Evolutionary conservation across 1,139 yeast species (phyloP).

Genomic region (Taphrina pruni): DNA sequence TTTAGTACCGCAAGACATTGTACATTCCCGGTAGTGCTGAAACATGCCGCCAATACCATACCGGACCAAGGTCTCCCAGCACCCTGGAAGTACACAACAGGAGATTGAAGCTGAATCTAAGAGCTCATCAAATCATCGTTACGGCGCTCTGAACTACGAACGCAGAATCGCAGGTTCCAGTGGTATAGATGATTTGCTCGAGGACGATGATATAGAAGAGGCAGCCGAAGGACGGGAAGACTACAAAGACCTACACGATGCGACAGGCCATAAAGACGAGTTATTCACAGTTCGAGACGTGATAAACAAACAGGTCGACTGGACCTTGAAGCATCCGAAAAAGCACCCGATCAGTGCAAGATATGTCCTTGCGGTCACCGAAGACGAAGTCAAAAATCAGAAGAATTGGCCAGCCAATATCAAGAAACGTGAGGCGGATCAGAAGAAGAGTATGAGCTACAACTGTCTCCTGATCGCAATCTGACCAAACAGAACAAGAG

Average conservation of each 20-base stretch:
- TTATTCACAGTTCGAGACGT: constrained; percentile 12
- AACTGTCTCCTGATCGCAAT: background rate
- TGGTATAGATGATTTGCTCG: constrained; percentile 1
- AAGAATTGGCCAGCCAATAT: background rate
- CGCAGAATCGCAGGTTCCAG: background rate
- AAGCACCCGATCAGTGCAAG: constrained; percentile 13
- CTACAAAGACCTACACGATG: constrained; percentile 13
- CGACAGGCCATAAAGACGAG: background rate
- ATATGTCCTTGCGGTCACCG: constrained; percentile 4
- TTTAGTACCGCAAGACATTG: too few species aligned
- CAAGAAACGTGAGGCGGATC: background rate
- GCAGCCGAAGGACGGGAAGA: constrained; percentile 5
- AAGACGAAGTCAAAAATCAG: constrained; percentile 8
- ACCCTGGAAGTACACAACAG: background rate
- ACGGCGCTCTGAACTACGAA: constrained; percentile 1
- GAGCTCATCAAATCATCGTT: background rate
- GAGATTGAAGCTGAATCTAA: background rate
- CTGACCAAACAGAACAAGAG: background rate
- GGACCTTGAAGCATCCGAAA: constrained; percentile 2
- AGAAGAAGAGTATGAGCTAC: background rate
- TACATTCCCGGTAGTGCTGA: background rate
- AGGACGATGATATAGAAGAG: constrained; percentile 12
- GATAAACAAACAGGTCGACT: background rate
- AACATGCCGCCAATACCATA: constrained; percentile 54
- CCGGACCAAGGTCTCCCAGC: constrained; percentile 57